phyloP scores from a whole-genome alignment of 78 protist species.

The Emiliania huxleyi region DNA sequence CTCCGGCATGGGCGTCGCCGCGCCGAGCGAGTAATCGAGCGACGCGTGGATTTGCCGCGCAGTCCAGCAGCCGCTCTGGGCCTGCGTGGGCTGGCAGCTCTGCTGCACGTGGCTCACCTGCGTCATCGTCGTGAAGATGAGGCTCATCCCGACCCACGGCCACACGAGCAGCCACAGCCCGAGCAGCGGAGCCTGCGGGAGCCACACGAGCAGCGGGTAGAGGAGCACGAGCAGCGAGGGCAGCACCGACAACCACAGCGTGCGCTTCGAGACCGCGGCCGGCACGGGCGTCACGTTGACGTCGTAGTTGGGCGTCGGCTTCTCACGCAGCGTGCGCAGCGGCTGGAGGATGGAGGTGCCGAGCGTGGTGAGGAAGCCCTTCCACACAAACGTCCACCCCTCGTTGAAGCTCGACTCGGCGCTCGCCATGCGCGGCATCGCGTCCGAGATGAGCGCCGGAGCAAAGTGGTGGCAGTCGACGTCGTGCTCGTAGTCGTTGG shows the following conservation, averaged over 20 bases:
- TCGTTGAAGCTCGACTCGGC: not conserved
- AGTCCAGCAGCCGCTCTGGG: not conserved
- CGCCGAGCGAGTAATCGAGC: not conserved
- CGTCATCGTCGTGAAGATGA: constrained; percentile 19
- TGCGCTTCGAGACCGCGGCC: not conserved
- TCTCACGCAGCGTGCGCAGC: constrained; percentile 2
- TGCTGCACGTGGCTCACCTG: not conserved
- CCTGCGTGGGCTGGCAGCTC: not conserved
- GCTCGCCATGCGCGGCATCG: not conserved
- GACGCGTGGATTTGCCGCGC: not conserved
- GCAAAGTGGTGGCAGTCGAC: not conserved
- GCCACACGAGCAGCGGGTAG: not conserved
- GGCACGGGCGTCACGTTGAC: constrained; percentile 19
- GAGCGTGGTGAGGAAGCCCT: not conserved
- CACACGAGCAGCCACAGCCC: not conserved
- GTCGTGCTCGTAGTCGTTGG: not conserved
- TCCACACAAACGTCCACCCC: not conserved
- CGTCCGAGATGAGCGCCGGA: not conserved
- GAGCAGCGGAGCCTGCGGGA: not conserved
- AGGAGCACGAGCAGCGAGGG: not conserved
- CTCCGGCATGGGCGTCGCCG: not conserved
- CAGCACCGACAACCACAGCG: not conserved
- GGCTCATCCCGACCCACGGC: constrained; percentile 6
- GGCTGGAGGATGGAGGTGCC: constrained; percentile 20
- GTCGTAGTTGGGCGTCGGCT: constrained; percentile 18